Evolutionary conservation across 805 yeast species (phyloP), one percentile per base, ranked within the genome.

Genomic region (Lachancea sp.): DNA sequence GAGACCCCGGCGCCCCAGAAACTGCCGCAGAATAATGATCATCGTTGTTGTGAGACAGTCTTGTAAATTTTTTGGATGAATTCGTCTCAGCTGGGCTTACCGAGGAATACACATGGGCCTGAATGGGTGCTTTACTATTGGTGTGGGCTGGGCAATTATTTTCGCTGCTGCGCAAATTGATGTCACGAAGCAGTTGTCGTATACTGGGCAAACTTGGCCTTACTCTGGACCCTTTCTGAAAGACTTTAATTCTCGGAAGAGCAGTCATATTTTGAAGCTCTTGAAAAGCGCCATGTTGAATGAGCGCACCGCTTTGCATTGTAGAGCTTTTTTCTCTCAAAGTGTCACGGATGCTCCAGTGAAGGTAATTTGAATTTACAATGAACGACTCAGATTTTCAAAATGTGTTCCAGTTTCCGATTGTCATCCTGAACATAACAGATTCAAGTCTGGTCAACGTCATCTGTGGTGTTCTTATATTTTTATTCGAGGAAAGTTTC

Each of bases 141-240:
- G 20, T 11, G 25, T 17, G 17, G 38, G 27, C 12, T 18, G 38
- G 19, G 15, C 5, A 29, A 13, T 29, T 29, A 11, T 29, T 29
- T 29, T 38, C 40, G 15, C n/a, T 16, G 19, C 25, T 13, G 11
- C 32, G 40, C 31, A 13, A 3, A 22, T 30, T 25, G 18, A 38
- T 38, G 13, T 38, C 41, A 11, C 27, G 22, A n/a, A 40, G 22
- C 37, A 40, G 16, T 25, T 40, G 43, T 4, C 43, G 37, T 20
- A 40, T 40, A 16, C 43, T 33, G 11, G 43, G 43, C 31, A 40
- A 29, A 25, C 37, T 40, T 4, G 43, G 43, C 19, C 37, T 32
- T 6, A 33, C 22, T 25, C 22, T 31, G 15, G 38, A 22, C 2
- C 32, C 31, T 16, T 40, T 33, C 22, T 40, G 43, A 6, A 33